phyloP scores from a whole-genome alignment of 2,329 filamentous ascomycete species.

The Pezicula carpinea region DNA sequence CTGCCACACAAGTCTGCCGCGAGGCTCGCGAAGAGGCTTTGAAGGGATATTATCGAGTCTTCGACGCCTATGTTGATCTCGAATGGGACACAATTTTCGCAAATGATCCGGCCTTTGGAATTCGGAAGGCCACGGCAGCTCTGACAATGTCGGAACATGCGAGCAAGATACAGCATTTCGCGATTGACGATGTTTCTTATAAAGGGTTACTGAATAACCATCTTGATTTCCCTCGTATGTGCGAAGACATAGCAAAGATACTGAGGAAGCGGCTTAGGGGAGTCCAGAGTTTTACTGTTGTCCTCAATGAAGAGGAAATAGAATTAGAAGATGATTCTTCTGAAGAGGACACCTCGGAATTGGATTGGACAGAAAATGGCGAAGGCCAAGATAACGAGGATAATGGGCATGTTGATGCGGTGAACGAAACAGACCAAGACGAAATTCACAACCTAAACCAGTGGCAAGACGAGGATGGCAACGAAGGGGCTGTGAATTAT shows the following conservation, averaged over 20 bases:
- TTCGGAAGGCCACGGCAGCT: constrained; percentile 4
- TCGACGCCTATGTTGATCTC: constrained; percentile 13
- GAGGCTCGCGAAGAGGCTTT: constrained; percentile 13
- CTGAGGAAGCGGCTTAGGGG: constrained; percentile 2
- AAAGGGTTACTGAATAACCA: neutral
- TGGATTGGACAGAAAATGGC: neutral
- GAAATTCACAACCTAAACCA: neutral
- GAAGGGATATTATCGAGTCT: constrained; percentile 6
- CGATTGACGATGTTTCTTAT: constrained; percentile 4
- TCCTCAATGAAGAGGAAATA: constrained; percentile 1
- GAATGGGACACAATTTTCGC: constrained; percentile 14
- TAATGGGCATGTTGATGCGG: neutral
- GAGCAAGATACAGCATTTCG: constrained; percentile 7
- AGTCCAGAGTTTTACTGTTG: constrained; percentile 7
- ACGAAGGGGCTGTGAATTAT: neutral
- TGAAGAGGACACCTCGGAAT: neutral
- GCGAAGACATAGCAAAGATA: constrained; percentile 1
- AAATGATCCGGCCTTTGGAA: constrained; percentile 11
- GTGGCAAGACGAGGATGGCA: neutral
- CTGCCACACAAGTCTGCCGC: constrained; percentile 6
- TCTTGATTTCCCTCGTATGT: neutral
- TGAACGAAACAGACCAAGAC: neutral
- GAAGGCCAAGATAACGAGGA: neutral
- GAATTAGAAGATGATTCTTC: neutral
- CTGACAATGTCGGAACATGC: constrained; percentile 6